Percentiles rank a stretch among this genome's conserved stretches.
Conservation (phyloP, 2,329 filamentous ascomycete genomes). For the Nemania sp. region DNA sequence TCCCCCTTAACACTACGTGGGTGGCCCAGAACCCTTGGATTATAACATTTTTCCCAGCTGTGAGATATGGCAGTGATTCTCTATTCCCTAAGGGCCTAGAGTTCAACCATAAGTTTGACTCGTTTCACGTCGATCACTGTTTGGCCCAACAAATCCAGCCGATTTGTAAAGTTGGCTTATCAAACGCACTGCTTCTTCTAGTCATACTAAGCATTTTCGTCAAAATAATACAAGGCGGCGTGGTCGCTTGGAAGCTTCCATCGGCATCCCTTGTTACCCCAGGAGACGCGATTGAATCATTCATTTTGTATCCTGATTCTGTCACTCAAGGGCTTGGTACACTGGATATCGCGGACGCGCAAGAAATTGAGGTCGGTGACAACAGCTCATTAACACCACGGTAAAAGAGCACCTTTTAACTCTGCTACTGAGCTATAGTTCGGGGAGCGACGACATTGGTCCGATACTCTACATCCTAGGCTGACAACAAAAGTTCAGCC, state of each 20-base stretch:
- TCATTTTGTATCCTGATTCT: slow-evolving; percentile 8
- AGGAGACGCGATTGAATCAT: slow-evolving; percentile 21
- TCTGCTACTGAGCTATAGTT: neutral
- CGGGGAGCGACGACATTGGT: no score
- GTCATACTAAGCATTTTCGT: neutral
- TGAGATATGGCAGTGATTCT: neutral
- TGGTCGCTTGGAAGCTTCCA: neutral
- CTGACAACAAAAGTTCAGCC: no score
- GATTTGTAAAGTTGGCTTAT: slow-evolving; percentile 1
- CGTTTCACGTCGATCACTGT: neutral
- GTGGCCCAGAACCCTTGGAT: slow-evolving; percentile 4
- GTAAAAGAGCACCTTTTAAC: no score
- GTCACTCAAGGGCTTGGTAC: neutral
- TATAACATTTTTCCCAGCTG: neutral
- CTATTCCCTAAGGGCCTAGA: neutral
- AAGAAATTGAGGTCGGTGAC: neutral
- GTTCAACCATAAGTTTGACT: neutral
- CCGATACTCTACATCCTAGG: no score
- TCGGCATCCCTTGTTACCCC: slow-evolving; percentile 4
- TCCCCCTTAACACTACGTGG: neutral
- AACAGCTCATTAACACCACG: no score
- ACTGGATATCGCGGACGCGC: neutral
- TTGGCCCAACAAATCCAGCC: neutral
- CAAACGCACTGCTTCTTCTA: neutral
- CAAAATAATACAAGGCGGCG: neutral